phyloP scores from a whole-genome alignment of 441 rosid species.

The Isatis lusitanica region DNA sequence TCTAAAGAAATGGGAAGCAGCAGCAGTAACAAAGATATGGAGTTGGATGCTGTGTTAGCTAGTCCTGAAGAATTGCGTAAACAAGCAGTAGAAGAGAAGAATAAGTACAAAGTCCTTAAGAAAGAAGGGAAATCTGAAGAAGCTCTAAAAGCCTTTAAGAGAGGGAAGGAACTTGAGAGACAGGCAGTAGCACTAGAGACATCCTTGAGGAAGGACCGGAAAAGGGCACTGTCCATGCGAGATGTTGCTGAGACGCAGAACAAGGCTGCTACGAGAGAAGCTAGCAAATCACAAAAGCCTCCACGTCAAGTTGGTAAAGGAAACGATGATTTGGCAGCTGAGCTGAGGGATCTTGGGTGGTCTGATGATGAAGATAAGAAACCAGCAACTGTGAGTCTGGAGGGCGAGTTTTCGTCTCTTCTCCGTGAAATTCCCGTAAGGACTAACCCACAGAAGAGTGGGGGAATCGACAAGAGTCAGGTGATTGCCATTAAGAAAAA shows the following conservation, averaged over 20 bases:
- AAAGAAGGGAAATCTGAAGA: conserved; percentile 82
- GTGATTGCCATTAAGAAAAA: conserved; percentile 72
- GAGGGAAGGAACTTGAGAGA: conserved; percentile 95
- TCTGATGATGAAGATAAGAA: conserved; percentile 66
- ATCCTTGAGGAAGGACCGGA: conserved; percentile 57
- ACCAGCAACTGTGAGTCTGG: conserved; percentile 55
- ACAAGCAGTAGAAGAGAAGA: conserved; percentile 79
- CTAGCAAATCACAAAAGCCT: conserved; percentile 47
- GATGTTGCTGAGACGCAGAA: conserved; percentile 41
- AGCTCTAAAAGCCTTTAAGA: conserved; percentile 84
- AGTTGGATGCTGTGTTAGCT: conserved; percentile 41
- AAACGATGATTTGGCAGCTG: conserved; percentile 65
- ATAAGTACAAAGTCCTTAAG: conserved; percentile 67
- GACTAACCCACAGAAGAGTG: conserved; percentile 39
- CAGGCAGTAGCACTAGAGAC: conserved; percentile 79
- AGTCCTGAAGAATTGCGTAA: conserved; percentile 74
- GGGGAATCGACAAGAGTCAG: conserved; percentile 55
- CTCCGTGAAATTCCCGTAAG: conserved; percentile 54
- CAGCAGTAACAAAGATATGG: conserved; percentile 43
- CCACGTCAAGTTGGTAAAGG: conserved; percentile 43
- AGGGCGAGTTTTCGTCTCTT: conserved; percentile 84
- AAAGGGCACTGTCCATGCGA: conserved; percentile 44
- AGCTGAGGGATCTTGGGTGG: conserved; percentile 84
- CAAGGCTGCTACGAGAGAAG: conserved; percentile 47
- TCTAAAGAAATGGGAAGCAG: conserved; percentile 43